These are phyloP conservation scores for Colletotrichum sp. DNA, from an alignment of 2,329 filamentous ascomycete genomes.

Conservation along the genomic window DNA sequence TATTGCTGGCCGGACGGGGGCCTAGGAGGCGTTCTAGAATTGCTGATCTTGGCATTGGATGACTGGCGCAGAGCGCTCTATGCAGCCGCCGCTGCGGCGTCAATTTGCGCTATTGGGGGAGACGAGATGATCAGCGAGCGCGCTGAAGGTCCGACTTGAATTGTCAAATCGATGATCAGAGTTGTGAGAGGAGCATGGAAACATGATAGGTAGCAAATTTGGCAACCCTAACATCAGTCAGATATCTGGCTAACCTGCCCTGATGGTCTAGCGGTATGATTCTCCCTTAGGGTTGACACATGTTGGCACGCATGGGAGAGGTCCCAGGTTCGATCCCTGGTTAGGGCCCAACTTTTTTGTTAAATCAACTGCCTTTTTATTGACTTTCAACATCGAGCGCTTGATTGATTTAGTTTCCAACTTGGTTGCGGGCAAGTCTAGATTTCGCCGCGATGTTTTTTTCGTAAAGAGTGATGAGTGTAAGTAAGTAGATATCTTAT, in stretches of 20 bases:
- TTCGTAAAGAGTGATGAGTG: background rate
- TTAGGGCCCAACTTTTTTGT: background rate
- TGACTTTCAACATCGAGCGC: too few relatives aligned
- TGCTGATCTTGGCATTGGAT: background rate
- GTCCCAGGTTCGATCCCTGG: constrained; percentile 9
- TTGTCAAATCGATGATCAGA: too few relatives aligned
- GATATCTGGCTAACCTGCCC: background rate
- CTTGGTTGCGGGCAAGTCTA: background rate
- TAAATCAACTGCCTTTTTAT: too few relatives aligned
- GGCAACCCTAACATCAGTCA: fast-evolving
- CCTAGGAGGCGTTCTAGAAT: background rate
- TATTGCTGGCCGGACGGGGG: background rate
- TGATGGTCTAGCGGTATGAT: constrained; percentile 13
- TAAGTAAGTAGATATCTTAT: background rate
- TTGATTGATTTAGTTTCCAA: background rate
- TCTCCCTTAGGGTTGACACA: background rate
- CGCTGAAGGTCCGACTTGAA: fast-evolving
- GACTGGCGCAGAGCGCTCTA: background rate
- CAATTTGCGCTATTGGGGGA: background rate
- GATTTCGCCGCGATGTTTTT: background rate
- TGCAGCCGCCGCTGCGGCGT: background rate
- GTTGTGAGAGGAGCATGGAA: fast-evolving
- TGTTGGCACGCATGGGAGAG: background rate
- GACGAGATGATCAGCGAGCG: background rate
- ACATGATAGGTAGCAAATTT: too few relatives aligned